phyloP scores from a whole-genome alignment of 176 grass and related monocot genomes.

The Paspalum vaginatum region DNA sequence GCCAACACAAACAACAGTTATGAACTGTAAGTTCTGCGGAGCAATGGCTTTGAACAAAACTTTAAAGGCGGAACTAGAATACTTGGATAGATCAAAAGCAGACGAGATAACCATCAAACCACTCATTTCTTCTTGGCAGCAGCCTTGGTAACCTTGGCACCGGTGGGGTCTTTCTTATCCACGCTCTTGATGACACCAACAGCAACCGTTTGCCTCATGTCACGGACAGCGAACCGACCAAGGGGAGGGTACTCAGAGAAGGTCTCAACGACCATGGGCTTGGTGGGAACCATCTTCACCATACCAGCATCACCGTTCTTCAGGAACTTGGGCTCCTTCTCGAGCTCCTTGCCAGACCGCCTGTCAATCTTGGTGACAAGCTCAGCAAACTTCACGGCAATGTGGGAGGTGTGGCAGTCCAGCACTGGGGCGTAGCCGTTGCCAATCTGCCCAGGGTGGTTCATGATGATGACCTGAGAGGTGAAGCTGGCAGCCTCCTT shows the following conservation, averaged over 20 bases:
- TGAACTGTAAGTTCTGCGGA: no score
- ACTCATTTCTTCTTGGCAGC: conserved; percentile 89
- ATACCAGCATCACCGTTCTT: conserved; percentile 93
- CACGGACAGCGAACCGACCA: conserved; percentile 72
- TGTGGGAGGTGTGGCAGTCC: conserved; percentile 94
- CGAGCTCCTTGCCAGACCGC: conserved; percentile 88
- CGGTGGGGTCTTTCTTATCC: conserved; percentile 77
- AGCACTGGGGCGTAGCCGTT: conserved; percentile 87
- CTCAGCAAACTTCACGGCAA: conserved; percentile 88
- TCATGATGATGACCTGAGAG: conserved; percentile 96
- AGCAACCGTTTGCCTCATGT: conserved; percentile 85
- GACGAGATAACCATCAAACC: no score
- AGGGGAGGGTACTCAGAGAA: conserved; percentile 69
- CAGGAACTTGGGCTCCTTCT: conserved; percentile 88
- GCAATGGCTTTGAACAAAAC: no score
- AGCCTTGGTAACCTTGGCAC: conserved; percentile 90
- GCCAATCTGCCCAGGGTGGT: conserved; percentile 92
- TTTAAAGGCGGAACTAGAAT: no score
- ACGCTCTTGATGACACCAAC: conserved; percentile 87
- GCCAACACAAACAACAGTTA: no score
- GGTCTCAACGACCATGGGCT: conserved; percentile 94
- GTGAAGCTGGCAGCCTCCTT: conserved; percentile 89
- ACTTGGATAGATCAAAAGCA: no score
- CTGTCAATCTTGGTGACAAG: conserved; percentile 89
- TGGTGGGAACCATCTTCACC: conserved; percentile 96